Conservation (phyloP, 768 basidiomycete species). For the Megacollybia marginata region DNA sequence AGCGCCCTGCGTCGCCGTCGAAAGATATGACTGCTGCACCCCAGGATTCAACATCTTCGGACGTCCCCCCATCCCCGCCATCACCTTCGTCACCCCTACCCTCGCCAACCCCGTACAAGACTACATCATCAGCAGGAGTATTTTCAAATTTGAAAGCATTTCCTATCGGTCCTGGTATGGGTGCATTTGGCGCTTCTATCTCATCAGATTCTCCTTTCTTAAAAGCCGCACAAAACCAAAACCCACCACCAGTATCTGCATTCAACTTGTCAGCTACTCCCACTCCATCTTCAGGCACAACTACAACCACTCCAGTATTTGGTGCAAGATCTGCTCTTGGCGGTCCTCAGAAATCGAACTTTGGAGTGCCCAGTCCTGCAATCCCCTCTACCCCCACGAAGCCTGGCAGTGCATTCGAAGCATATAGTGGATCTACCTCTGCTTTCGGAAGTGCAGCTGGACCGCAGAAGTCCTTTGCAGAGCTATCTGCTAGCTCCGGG, state of each 20-base stretch:
- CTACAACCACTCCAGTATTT: slow-evolving; percentile 21
- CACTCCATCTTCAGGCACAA: slow-evolving; percentile 11
- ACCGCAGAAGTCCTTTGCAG: slow-evolving; percentile 49
- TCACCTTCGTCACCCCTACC: neutral
- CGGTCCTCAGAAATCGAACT: slow-evolving; percentile 20
- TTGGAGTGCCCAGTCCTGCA: slow-evolving; percentile 23
- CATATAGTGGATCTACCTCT: slow-evolving; percentile 36
- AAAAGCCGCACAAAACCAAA: slow-evolving; percentile 24
- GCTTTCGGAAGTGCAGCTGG: slow-evolving; percentile 37
- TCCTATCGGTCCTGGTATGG: slow-evolving; percentile 1
- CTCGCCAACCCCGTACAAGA: slow-evolving; percentile 19
- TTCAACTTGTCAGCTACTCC: slow-evolving; percentile 19
- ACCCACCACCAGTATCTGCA: slow-evolving; percentile 27
- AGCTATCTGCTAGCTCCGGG: slow-evolving; percentile 40
- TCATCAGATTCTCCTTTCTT: slow-evolving; percentile 46
- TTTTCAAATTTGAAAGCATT: neutral
- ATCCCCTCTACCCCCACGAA: slow-evolving; percentile 15
- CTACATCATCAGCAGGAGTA: slow-evolving; percentile 6
- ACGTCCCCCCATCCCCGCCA: neutral
- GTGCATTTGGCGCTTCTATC: slow-evolving; percentile 3
- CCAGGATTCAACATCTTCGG: neutral
- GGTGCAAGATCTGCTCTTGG: slow-evolving; percentile 28
- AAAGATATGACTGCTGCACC: neutral
- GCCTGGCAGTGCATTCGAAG: slow-evolving; percentile 38
- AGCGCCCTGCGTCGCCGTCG: neutral